These are phyloP conservation scores for Rugonectria rugulosa DNA, from an alignment of 2,329 filamentous ascomycete species.

Conservation along the genomic window DNA sequence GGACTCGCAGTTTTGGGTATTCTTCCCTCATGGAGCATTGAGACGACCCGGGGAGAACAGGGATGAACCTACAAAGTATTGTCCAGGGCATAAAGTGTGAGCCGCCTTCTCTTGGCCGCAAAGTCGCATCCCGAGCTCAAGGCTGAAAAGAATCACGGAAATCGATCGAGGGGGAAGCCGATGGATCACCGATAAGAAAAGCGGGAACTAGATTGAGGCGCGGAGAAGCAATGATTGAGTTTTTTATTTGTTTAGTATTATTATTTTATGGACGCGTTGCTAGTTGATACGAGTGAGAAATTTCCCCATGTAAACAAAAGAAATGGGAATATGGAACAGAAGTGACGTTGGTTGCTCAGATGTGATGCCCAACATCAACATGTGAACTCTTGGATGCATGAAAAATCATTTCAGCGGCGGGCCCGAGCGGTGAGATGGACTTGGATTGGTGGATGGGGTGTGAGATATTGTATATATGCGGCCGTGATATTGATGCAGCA, in stretches of 20 bases:
- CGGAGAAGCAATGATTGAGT: background rate
- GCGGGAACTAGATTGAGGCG: constrained; percentile 7
- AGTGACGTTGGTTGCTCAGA: constrained; percentile 12
- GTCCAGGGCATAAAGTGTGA: constrained; percentile 6
- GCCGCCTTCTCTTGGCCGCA: background rate
- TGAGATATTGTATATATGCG: background rate
- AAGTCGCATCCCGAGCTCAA: constrained; percentile 1
- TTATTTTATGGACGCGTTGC: constrained; percentile 4
- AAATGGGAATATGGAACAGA: too few relatives aligned
- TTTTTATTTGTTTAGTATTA: background rate
- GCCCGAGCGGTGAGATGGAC: constrained; percentile 11
- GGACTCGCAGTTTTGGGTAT: constrained; percentile 7
- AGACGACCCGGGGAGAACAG: background rate
- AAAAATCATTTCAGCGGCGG: constrained; percentile 18
- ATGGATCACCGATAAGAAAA: constrained; percentile 8
- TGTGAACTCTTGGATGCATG: constrained; percentile 23
- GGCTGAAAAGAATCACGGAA: background rate
- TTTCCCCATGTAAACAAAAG: constrained; percentile 20
- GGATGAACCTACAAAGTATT: too few relatives aligned
- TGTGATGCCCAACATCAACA: background rate
- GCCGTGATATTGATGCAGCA: constrained; percentile 3
- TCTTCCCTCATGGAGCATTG: too few relatives aligned
- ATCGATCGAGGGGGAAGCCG: constrained; percentile 2
- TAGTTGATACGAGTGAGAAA: background rate
- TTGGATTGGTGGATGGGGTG: background rate